Base-by-base conservation (phyloP, 306 rosid genomes). In the Citrullus amarus region DNA sequence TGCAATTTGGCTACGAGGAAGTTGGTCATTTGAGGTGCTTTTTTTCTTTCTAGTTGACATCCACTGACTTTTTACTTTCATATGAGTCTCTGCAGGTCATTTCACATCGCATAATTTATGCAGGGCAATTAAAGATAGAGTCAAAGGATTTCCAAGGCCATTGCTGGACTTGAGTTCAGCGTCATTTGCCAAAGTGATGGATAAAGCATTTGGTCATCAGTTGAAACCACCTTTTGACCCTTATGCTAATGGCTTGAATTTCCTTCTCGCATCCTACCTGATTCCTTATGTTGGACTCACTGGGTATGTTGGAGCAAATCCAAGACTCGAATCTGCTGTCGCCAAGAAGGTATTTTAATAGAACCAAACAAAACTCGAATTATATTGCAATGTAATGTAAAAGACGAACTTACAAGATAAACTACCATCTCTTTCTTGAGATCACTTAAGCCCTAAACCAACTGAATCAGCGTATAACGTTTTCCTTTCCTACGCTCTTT, bases 251-350 rank as follows among this genome's bases (percentile, higher is more conserved):
- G 43, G 48, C 0, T 79, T 92, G 38, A 92, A 94, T 80, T 94
- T 60, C 79, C 80, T 94, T 56, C 87, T 94, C 57, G 97, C 97
- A 25, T 86, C 93, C 68, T 92, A 90, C 13, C 18, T 90, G 2
- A 32, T 92, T 68, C 97, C 97, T 78, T 92, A 94, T 78, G 91
- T 92, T 85, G 97, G 97, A 14, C 98, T 94, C 75, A 90, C 98
- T 9, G 95, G 92, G 28, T 92, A 94, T 77, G 98, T 87, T 58
- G 96, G 95, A 54, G 44, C 96, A 34, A 90, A 65, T 75, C 93
- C 95, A 2, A 74, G 34, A 43, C 88, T 94, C 36, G 79, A 79
- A 77, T 71, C 57, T 55, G 1, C 84, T 80, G 4, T 79, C 77
- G 80, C 92, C 54, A 87, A 18, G 51, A 65, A 43, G 89, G 93